A percentile compares a stretch with the other conserved stretches of the same genome.
Conservation (phyloP, 129 eudicot genomes). For the Escallonia rubra region DNA sequence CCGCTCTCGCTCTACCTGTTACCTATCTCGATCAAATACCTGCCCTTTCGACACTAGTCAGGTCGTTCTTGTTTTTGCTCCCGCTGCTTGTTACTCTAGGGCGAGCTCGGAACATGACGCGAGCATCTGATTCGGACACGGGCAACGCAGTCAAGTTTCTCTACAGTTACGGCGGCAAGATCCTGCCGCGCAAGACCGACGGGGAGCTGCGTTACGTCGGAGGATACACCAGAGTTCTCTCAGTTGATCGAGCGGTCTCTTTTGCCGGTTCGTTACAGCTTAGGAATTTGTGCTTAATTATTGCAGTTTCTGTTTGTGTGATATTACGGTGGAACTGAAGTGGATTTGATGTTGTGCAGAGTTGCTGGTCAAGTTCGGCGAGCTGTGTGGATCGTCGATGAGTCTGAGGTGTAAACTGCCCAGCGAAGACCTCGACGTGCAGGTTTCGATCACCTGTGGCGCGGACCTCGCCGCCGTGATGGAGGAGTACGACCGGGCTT, state of each 20-base stretch:
- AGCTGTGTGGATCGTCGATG: conserved; percentile 70
- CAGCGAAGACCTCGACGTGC: conserved; percentile 65
- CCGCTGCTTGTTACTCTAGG: neutral
- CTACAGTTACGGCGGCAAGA: conserved; percentile 80
- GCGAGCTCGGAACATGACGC: neutral
- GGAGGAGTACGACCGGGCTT: conserved; percentile 54
- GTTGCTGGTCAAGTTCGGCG: conserved; percentile 56
- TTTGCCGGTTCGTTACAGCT: conserved; percentile 28
- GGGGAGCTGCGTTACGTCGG: conserved; percentile 78
- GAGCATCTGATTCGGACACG: neutral
- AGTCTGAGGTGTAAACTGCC: conserved; percentile 66
- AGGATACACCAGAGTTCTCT: conserved; percentile 68
- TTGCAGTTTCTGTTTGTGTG: neutral
- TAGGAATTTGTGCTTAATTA: too few relatives aligned
- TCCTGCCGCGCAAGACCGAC: conserved; percentile 77
- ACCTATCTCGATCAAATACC: too few relatives aligned
- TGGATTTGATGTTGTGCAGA: conserved; percentile 22
- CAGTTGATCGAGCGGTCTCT: conserved; percentile 56
- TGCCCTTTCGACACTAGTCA: too few relatives aligned
- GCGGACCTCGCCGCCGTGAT: conserved; percentile 59
- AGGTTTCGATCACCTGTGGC: conserved; percentile 57
- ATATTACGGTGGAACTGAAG: neutral
- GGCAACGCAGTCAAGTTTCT: conserved; percentile 50
- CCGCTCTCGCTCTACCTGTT: too few relatives aligned
- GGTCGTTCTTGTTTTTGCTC: too few relatives aligned